phyloP scores from a whole-genome alignment of 306 rosid genomes.

The Senna siamea region DNA sequence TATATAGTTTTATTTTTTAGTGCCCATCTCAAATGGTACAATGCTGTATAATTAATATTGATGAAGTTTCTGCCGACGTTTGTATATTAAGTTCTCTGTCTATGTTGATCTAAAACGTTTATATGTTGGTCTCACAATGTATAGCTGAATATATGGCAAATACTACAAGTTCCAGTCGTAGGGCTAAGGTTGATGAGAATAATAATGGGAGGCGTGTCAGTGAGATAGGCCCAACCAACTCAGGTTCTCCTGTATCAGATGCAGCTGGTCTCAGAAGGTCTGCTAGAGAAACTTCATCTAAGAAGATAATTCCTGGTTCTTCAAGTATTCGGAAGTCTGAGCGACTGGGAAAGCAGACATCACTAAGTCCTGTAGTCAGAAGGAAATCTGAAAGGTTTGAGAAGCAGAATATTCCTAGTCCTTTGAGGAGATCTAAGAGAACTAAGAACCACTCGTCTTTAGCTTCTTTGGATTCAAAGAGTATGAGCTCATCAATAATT shows the following conservation, averaged over 20 bases:
- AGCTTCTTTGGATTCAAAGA: constrained; percentile 46
- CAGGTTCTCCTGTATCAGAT: constrained; percentile 38
- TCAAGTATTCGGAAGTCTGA: constrained; percentile 22
- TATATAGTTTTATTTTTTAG: constrained; percentile 2
- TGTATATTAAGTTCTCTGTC: too few species aligned
- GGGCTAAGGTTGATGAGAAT: constrained; percentile 47
- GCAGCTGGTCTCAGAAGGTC: constrained; percentile 56
- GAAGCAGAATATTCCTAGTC: constrained; percentile 45
- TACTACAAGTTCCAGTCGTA: constrained; percentile 49
- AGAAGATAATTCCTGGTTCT: not conserved
- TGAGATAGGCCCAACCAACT: constrained; percentile 38
- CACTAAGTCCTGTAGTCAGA: constrained; percentile 25
- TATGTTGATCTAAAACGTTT: not conserved
- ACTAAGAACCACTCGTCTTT: constrained; percentile 28
- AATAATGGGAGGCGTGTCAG: constrained; percentile 40
- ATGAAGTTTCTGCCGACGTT: too few species aligned
- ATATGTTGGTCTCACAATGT: constrained; percentile 4
- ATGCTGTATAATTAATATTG: not conserved
- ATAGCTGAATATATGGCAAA: constrained; percentile 51
- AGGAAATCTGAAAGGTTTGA: constrained; percentile 47
- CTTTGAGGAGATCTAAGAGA: constrained; percentile 75
- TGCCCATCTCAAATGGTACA: not conserved
- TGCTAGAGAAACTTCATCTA: constrained; percentile 29
- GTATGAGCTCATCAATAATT: constrained; percentile 32
- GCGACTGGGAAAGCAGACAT: constrained; percentile 44